Percentiles rank a stretch among this genome's conserved stretches.
Evolutionary conservation across 768 basidiomycete genomes (phyloP).

Genomic region (Postia placenta): DNA sequence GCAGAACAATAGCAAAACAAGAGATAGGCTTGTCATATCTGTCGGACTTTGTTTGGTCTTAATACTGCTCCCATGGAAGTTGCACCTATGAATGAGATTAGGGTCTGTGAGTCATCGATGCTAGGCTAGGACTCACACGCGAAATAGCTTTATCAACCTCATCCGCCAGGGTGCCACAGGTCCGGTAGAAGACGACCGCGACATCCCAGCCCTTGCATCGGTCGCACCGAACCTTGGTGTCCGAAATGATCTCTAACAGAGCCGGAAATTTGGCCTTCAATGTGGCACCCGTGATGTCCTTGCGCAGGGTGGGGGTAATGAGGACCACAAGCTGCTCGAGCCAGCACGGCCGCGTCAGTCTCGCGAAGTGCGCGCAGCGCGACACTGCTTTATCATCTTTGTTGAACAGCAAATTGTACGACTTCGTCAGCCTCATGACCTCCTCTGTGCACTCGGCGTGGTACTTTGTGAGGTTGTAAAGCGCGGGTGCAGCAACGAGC

Average conservation of each 20-base stretch:
- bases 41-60: too few species aligned
- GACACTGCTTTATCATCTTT: too few species aligned
- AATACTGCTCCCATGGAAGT: conserved; percentile 29
- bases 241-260: not conserved
- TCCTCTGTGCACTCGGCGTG: not conserved
- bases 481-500: not conserved
- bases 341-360: not conserved
- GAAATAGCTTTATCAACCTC: not conserved
- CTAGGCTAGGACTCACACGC: not conserved
- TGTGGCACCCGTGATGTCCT: not conserved
- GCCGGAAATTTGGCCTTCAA: not conserved
- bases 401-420: not conserved
- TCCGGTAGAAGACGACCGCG: not conserved
- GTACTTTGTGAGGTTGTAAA: not conserved
- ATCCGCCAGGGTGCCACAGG: not conserved
- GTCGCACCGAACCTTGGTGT: not conserved
- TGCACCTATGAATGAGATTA: not conserved
- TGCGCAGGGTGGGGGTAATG: not conserved
- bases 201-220: not conserved
- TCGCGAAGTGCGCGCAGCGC: not conserved
- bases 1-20: too few species aligned
- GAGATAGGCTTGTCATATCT: too few species aligned
- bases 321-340: not conserved
- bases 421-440: not conserved
- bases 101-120: too few species aligned